These are phyloP conservation scores for Chondrostereum purpureum DNA, from an alignment of 1,284 basidiomycete genomes.

Conservation along the genomic window DNA sequence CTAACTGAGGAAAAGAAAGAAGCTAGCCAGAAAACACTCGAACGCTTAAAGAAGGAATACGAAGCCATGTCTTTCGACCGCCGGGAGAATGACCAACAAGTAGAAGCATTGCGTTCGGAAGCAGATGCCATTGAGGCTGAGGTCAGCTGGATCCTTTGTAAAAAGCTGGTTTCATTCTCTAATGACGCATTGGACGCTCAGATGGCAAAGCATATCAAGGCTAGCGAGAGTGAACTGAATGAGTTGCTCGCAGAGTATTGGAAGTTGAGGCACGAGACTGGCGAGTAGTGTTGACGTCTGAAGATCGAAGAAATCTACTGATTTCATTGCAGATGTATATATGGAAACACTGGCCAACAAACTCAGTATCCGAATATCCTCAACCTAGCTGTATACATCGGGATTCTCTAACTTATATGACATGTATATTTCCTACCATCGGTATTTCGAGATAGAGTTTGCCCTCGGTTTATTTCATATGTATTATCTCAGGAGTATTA, in stretches of 20 bases:
- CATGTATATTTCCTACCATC: too few relatives aligned
- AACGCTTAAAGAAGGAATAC: slow-evolving; percentile 68
- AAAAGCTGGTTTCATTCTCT: slow-evolving; percentile 2
- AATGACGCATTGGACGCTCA: slow-evolving; percentile 23
- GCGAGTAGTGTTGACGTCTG: slow-evolving; percentile 31
- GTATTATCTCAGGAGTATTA: too few relatives aligned
- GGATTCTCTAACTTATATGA: too few relatives aligned
- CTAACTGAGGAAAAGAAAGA: slow-evolving; percentile 70
- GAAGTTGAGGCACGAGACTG: slow-evolving; percentile 71
- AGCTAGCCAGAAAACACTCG: slow-evolving; percentile 62
- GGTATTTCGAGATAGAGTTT: too few relatives aligned
- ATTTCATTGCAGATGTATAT: slow-evolving; percentile 51
- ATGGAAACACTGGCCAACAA: slow-evolving; percentile 77
- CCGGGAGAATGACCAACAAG: slow-evolving; percentile 66
- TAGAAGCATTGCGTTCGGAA: slow-evolving; percentile 66
- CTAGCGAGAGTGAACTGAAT: slow-evolving; percentile 68
- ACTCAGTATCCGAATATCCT: slow-evolving; percentile 41
- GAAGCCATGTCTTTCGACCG: slow-evolving; percentile 69
- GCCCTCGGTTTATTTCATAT: too few relatives aligned
- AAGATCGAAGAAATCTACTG: slow-evolving; percentile 7
- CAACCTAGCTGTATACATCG: too few relatives aligned
- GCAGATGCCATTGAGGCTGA: slow-evolving; percentile 59
- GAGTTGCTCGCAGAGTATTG: slow-evolving; percentile 77
- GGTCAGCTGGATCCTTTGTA: slow-evolving; percentile 31
- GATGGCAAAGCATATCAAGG: slow-evolving; percentile 69